A percentile compares a stretch with the other conserved stretches of the same genome.
phyloP scores from a whole-genome alignment of 2,329 filamentous ascomycete genomes.

The Epichloe aotearoae region DNA sequence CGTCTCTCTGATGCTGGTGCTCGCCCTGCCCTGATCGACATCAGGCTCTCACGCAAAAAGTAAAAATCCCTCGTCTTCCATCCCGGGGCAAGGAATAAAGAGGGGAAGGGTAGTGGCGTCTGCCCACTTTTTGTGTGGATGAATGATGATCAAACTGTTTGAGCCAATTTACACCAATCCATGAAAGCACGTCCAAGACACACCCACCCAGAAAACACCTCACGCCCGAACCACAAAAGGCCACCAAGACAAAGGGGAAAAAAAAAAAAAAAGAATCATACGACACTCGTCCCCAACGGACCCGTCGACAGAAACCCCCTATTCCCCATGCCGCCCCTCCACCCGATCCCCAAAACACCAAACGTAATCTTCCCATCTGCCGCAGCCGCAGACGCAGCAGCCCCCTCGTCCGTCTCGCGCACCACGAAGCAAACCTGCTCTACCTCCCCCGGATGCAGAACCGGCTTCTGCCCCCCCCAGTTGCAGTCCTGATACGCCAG shows the following conservation, averaged over 20 bases:
- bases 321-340: conserved; percentile 84
- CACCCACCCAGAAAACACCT: too few relatives aligned
- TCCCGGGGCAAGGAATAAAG: too few relatives aligned
- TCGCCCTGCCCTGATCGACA: too few relatives aligned
- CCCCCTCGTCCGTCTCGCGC: conserved; percentile 26
- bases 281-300: conserved; percentile 48
- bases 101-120: too few relatives aligned
- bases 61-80: too few relatives aligned
- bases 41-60: too few relatives aligned
- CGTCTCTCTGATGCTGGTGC: too few relatives aligned
- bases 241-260: too few relatives aligned
- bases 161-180: too few relatives aligned
- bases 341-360: conserved; percentile 74
- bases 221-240: not conserved
- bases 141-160: too few relatives aligned
- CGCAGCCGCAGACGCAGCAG: conserved; percentile 19
- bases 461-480: conserved; percentile 36
- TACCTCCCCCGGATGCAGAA: conserved; percentile 47
- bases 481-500: conserved; percentile 42
- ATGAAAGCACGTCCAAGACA: too few relatives aligned
- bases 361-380: conserved; percentile 50
- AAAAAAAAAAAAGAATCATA: conserved; percentile 1
- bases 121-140: too few relatives aligned
- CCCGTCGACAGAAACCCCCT: conserved; percentile 78
- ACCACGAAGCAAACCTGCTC: conserved; percentile 55